Evolutionary conservation across 208 protist genomes (phyloP).

Genomic region (Crithidia fasciculata): DNA sequence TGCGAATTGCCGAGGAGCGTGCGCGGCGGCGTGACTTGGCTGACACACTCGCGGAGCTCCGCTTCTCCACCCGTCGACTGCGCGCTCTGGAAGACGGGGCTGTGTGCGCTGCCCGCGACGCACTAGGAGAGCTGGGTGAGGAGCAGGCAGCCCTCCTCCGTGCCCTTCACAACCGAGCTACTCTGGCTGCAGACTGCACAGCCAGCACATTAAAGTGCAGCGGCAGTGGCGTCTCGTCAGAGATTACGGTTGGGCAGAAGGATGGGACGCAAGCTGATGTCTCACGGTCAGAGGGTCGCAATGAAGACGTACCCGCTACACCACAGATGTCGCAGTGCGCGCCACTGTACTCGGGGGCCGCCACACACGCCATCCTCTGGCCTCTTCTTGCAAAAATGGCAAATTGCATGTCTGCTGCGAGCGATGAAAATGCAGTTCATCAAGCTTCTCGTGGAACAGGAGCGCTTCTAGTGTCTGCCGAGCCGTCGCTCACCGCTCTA

Average conservation of each 20-base stretch:
- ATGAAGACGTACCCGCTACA: too few relatives aligned
- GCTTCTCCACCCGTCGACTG: not conserved
- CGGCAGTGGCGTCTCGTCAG: too few relatives aligned
- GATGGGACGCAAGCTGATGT: too few relatives aligned
- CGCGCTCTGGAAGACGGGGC: slow-evolving; percentile 14
- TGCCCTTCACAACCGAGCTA: not conserved
- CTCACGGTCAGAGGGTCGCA: too few relatives aligned
- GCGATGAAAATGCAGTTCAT: not conserved
- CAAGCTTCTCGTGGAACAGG: not conserved
- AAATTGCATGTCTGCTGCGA: not conserved
- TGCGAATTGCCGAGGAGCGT: slow-evolving; percentile 12
- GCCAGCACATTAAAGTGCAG: too few relatives aligned
- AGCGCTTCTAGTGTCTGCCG: too few relatives aligned
- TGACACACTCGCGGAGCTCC: not conserved
- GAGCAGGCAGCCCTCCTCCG: slow-evolving; percentile 2
- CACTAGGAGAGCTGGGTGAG: not conserved
- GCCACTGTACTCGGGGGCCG: not conserved
- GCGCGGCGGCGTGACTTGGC: slow-evolving; percentile 1
- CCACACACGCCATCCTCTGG: not conserved
- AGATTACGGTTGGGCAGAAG: too few relatives aligned
- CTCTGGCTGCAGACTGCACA: too few relatives aligned
- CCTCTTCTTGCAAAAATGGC: slow-evolving; percentile 10
- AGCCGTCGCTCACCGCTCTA: too few relatives aligned
- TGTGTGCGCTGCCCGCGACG: slow-evolving; percentile 1
- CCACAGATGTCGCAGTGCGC: not conserved